Evolutionary conservation across 352 stramenopile genomes (phyloP).

Genomic region (Phytophthora vignae): DNA sequence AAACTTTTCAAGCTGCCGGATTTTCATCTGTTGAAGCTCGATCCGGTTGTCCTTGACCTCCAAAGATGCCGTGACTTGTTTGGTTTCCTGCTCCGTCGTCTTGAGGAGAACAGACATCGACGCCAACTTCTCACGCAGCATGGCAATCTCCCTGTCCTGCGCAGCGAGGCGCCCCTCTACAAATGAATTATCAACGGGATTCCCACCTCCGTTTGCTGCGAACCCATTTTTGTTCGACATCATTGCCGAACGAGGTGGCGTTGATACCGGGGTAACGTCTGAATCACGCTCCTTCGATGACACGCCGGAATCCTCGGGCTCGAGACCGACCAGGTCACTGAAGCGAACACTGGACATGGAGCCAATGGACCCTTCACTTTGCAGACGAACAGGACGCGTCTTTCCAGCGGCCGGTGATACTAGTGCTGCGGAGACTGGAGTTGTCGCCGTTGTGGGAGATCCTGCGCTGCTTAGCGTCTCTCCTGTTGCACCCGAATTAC

Average conservation of each 20-base stretch:
- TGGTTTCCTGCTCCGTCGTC: slow-evolving; percentile 73
- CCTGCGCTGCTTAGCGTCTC: slow-evolving; percentile 25
- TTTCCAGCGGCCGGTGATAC: slow-evolving; percentile 24
- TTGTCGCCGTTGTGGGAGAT: slow-evolving; percentile 28
- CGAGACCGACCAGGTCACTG: slow-evolving; percentile 44
- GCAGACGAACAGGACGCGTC: slow-evolving; percentile 22
- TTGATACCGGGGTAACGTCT: slow-evolving; percentile 12
- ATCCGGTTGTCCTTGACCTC: slow-evolving; percentile 85
- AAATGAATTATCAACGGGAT: slow-evolving; percentile 38
- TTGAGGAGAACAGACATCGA: slow-evolving; percentile 73
- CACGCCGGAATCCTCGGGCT: slow-evolving; percentile 30
- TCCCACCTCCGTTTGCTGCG: slow-evolving; percentile 5
- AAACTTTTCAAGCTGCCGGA: slow-evolving; percentile 71
- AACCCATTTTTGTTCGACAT: slow-evolving; percentile 23
- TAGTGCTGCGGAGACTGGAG: slow-evolving; percentile 2
- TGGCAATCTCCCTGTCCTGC: slow-evolving; percentile 73
- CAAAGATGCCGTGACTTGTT: slow-evolving; percentile 53
- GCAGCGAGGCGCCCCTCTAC: slow-evolving; percentile 68
- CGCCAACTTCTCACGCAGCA: slow-evolving; percentile 76
- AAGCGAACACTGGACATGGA: slow-evolving; percentile 34
- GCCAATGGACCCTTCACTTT: slow-evolving; percentile 38
- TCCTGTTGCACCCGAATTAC: slow-evolving; percentile 24
- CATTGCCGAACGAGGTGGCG: slow-evolving; percentile 19
- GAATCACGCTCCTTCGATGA: slow-evolving; percentile 12
- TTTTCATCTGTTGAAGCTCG: slow-evolving; percentile 68